Evolutionary conservation across 208 protist species (phyloP), one percentile per base, ranked within the genome.

Genomic region (Paratrypanosoma confusum): DNA sequence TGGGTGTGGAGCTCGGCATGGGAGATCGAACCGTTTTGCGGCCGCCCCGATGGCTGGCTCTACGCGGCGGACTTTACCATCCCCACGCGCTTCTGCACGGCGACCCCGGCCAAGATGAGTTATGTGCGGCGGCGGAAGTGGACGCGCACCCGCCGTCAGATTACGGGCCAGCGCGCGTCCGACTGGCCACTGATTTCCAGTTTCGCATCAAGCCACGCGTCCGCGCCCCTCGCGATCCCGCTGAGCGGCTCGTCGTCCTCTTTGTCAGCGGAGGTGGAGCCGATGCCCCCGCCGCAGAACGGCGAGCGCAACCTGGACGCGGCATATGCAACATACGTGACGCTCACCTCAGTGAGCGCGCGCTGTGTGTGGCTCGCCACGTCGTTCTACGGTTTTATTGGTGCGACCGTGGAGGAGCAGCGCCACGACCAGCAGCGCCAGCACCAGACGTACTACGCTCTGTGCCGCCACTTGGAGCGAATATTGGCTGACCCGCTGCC

Each of bases 21-120:
- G 54, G 27, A 38, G 6, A 26, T 51, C n/a, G 62, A 61, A 4
- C 26, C 38, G 18, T 43, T 43, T 40, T 37, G 41, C 14, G 14
- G 4, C 3, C 7, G 42, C 2, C 3, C 26, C 7, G 55, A 67
- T 2, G 62, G 62, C 5, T 70, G 62, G 62, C 47, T 41, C 20
- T 70, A 65, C 24, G 62, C 62, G 0, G 34, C 34, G 0, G 62
- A 70, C 22, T 70, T 70, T 27, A 40, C 38, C 21, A 39, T 53
- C 23, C 25, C 51, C 6, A 54, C 55, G 1, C 46, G 44, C 16
- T 48, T 47, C 13, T 51, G 40, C 28, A 41, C 22, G n/a, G 22
- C 24, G 20, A 54, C 17, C 16, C 39, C 54, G 27, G 43, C 34
- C 11, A 20, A 32, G 8, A 54, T 57, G 20, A 47, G 32, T 28